Evolutionary conservation across 495 filamentous ascomycete species (phyloP).

Genomic region (Aspergillus funiculosus): DNA sequence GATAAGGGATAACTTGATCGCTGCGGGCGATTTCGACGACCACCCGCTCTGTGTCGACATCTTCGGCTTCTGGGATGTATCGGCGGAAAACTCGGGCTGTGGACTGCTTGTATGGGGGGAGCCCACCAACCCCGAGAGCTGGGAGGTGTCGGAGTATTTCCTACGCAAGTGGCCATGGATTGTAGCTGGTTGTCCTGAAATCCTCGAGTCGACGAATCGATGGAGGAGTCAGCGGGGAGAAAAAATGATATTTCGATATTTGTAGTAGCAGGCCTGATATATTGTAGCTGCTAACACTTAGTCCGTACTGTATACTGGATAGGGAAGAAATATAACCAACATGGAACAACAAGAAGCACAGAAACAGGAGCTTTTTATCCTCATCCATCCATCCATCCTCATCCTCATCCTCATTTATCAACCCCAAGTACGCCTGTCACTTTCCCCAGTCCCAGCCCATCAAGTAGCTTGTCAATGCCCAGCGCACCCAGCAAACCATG

Average conservation of each 20-base stretch:
- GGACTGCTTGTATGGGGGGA: conserved; percentile 50
- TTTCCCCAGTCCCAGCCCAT: conserved; percentile 60
- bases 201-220: conserved; percentile 45
- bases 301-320: no score
- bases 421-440: conserved; percentile 43
- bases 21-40: conserved; percentile 39
- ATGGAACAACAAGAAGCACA: no score
- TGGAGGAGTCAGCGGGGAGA: conserved; percentile 46
- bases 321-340: no score
- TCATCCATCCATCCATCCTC: no score
- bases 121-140: conserved; percentile 40
- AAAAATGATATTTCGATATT: conserved; percentile 41
- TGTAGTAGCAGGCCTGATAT: conserved; percentile 11
- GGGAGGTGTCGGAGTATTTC: conserved; percentile 49
- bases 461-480: conserved; percentile 66
- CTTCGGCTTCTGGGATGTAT: conserved; percentile 39
- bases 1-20: conserved; percentile 48
- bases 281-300: no score
- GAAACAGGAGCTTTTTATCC: no score
- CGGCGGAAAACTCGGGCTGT: conserved; percentile 25
- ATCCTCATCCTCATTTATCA: no score
- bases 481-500: conserved; percentile 69
- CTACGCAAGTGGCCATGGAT: conserved; percentile 47
- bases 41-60: conserved; percentile 44
- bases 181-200: conserved; percentile 43